phyloP scores from a whole-genome alignment of 164 flowering plant genomes.

The Nymphaea thermarum region DNA sequence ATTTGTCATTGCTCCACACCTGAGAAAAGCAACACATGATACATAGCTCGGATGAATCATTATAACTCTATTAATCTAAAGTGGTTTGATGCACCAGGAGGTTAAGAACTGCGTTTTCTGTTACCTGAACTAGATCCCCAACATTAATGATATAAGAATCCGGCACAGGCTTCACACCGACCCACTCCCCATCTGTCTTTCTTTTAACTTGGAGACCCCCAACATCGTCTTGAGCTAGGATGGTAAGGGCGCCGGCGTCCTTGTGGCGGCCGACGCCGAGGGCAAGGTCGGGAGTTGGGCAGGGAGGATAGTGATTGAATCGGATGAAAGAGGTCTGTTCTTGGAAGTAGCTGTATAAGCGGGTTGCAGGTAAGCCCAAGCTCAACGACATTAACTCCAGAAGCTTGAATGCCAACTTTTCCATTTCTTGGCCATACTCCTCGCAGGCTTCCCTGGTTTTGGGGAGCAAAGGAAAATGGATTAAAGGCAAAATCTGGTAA shows the following conservation, averaged over 20 bases:
- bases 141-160: conserved; percentile 24
- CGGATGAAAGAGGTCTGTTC: conserved; percentile 23
- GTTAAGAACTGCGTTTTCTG: not conserved
- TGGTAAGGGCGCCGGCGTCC: conserved; percentile 26
- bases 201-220: conserved; percentile 27
- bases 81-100: no score
- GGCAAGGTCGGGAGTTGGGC: conserved; percentile 25
- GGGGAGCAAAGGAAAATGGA: not conserved
- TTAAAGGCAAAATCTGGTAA: no score
- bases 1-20: conserved; percentile 57
- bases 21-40: not conserved
- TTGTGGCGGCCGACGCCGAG: conserved; percentile 32
- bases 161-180: conserved; percentile 19
- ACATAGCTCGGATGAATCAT: not conserved
- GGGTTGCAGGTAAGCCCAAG: conserved; percentile 16
- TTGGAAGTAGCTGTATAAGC: conserved; percentile 20
- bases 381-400: conserved; percentile 20
- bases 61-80: no score
- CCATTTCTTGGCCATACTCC: conserved; percentile 13
- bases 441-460: conserved; percentile 10
- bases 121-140: conserved; percentile 29
- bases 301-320: conserved; percentile 33
- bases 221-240: conserved; percentile 27
- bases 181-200: conserved; percentile 24
- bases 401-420: conserved; percentile 16